phyloP scores from a whole-genome alignment of 352 stramenopile genomes.

The Phytophthora tentaculata region DNA sequence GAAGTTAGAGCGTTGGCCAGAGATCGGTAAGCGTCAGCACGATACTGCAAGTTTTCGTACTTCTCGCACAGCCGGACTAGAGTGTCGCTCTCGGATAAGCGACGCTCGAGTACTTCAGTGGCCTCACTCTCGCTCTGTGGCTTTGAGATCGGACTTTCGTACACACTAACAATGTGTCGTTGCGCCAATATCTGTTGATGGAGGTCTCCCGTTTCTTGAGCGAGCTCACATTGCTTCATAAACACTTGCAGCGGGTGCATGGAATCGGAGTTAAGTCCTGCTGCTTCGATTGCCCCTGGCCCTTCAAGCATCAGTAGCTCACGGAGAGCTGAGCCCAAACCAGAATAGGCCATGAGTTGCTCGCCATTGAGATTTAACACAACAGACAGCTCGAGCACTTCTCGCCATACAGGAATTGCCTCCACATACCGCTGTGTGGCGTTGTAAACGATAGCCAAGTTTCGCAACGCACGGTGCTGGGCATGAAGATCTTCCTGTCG shows the following conservation, averaged over 20 bases:
- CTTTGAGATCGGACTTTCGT: slow-evolving; percentile 46
- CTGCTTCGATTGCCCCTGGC: slow-evolving; percentile 14
- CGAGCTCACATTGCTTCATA: slow-evolving; percentile 49
- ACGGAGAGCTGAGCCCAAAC: slow-evolving; percentile 49
- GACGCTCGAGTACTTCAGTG: slow-evolving; percentile 34
- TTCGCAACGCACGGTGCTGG: slow-evolving; percentile 56
- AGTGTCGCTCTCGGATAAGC: slow-evolving; percentile 55
- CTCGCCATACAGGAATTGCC: slow-evolving; percentile 58
- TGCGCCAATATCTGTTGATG: slow-evolving; percentile 58
- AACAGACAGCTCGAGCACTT: slow-evolving; percentile 53
- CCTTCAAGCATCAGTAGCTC: slow-evolving; percentile 36
- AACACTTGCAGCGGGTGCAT: slow-evolving; percentile 50
- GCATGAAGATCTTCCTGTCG: slow-evolving; percentile 59
- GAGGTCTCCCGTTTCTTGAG: slow-evolving; percentile 45
- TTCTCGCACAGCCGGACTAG: slow-evolving; percentile 55
- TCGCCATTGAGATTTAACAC: slow-evolving; percentile 49
- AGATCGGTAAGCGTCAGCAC: slow-evolving; percentile 53
- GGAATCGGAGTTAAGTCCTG: slow-evolving; percentile 5
- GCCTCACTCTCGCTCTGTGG: slow-evolving; percentile 22
- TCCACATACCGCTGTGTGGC: slow-evolving; percentile 52
- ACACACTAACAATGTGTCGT: slow-evolving; percentile 52
- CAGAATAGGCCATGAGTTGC: slow-evolving; percentile 51
- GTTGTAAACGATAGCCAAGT: slow-evolving; percentile 59
- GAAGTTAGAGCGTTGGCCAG: slow-evolving; percentile 64
- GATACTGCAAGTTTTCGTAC: slow-evolving; percentile 41